Percentiles rank a stretch among this genome's conserved stretches.
phyloP scores from a whole-genome alignment of 2,329 filamentous ascomycete species.

The Dendryphion nanum region DNA sequence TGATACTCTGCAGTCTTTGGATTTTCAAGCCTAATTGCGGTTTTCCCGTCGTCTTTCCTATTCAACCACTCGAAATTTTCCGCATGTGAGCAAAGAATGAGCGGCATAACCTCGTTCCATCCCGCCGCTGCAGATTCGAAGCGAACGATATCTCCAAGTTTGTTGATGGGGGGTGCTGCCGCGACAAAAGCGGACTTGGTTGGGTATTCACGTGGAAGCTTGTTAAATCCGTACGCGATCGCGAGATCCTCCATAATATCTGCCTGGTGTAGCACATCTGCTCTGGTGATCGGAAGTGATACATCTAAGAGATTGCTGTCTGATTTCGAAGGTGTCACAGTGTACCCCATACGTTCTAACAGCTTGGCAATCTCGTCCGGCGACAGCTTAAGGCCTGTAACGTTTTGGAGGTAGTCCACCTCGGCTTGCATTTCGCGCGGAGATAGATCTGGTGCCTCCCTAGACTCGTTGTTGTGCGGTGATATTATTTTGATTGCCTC shows the following conservation, averaged over 20 bases:
- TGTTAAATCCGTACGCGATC: slow-evolving; percentile 97
- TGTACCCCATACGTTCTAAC: slow-evolving; percentile 84
- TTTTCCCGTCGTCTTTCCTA: slow-evolving; percentile 80
- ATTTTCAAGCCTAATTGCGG: slow-evolving; percentile 82
- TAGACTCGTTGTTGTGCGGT: slow-evolving; percentile 80
- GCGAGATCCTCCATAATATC: slow-evolving; percentile 99
- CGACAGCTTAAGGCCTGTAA: slow-evolving; percentile 77
- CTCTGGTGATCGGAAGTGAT: slow-evolving; percentile 80
- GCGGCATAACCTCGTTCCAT: slow-evolving; percentile 93
- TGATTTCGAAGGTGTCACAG: slow-evolving; percentile 71
- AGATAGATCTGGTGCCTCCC: slow-evolving; percentile 77
- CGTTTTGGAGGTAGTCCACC: slow-evolving; percentile 89
- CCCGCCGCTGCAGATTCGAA: slow-evolving; percentile 88
- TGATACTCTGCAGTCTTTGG: slow-evolving; percentile 94
- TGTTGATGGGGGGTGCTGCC: slow-evolving; percentile 87
- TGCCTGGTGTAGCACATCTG: slow-evolving; percentile 92
- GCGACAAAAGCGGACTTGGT: slow-evolving; percentile 84
- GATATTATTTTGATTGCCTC: slow-evolving; percentile 93
- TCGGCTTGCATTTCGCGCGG: slow-evolving; percentile 77
- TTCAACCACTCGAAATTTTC: slow-evolving; percentile 98
- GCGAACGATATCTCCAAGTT: slow-evolving; percentile 87
- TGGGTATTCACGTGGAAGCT: slow-evolving; percentile 81
- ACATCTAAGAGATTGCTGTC: slow-evolving; percentile 72
- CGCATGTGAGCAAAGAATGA: slow-evolving; percentile 95
- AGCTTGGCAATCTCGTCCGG: slow-evolving; percentile 74